A percentile compares a stretch with the other conserved stretches of the same genome.
phyloP scores from a whole-genome alignment of 176 grass and related monocot genomes.

The Juncus inflexus region DNA sequence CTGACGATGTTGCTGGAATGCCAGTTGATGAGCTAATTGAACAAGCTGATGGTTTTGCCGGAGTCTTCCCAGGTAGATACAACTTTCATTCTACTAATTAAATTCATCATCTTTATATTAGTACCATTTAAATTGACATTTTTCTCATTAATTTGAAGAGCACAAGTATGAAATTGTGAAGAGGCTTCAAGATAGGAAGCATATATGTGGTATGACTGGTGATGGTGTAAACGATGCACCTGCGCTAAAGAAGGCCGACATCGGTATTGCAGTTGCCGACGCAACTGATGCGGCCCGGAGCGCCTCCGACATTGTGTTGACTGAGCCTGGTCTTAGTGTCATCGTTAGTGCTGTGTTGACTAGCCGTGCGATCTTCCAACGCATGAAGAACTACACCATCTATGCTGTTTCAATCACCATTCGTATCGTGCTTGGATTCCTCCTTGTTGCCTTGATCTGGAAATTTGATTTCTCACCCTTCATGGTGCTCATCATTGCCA shows the following conservation, averaged over 20 bases:
- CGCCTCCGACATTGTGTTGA: conserved; percentile 82
- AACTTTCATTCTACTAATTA: background rate
- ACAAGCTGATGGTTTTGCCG: conserved; percentile 83
- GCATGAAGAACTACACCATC: conserved; percentile 86
- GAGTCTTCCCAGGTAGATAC: conserved; percentile 63
- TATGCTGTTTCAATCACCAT: conserved; percentile 81
- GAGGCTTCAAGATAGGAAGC: conserved; percentile 67
- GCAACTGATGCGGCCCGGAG: conserved; percentile 78
- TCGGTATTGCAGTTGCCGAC: conserved; percentile 78
- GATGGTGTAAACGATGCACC: conserved; percentile 86
- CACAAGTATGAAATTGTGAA: conserved; percentile 90
- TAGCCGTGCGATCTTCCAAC: conserved; percentile 80
- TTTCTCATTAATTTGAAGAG: conserved; percentile 28
- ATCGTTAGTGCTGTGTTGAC: conserved; percentile 81
- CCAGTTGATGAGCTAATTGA: conserved; percentile 83
- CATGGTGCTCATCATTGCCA: conserved; percentile 78
- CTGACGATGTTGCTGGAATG: conserved; percentile 36
- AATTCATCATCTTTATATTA: background rate
- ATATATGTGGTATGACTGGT: conserved; percentile 85
- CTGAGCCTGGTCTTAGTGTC: conserved; percentile 69
- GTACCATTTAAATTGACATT: conserved; percentile 20
- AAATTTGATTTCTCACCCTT: conserved; percentile 74
- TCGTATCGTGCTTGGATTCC: conserved; percentile 77
- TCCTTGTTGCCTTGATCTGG: conserved; percentile 78
- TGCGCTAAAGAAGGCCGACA: conserved; percentile 79